Base-by-base conservation (phyloP, 306 rosid species). In the Medicago ruthenica region DNA sequence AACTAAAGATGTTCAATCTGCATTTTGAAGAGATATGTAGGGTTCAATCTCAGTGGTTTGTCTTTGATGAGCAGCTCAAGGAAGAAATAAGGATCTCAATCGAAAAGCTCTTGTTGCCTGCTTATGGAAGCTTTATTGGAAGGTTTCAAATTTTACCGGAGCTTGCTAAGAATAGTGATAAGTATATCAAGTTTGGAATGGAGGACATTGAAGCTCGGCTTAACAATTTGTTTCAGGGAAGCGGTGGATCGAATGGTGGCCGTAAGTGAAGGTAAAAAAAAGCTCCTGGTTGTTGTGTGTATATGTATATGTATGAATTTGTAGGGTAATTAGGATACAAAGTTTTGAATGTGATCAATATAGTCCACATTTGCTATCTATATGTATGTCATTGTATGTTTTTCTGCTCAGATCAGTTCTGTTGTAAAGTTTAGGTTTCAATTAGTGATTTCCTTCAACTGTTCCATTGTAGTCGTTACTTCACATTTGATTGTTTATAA, bases 201-300 rank as follows among this genome's bases (percentile, higher is more conserved):
- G 90, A 85, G 65, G 93, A 72, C 10, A 34, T 92, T 1, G 89
- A 88, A 39, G 89, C 85, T 50, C 76, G 83, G 82, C 85, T 92
- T 47, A 71, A 74, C 0, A 76, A 76, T 48, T 78, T 92, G 82
- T 92, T 89, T 71, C 76, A 54, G 15, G 76, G 76, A 55, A 53
- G 63, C 20, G 11, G 50, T 45, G 0, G 97, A 90, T 82, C 89
- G 5, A 81, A 76, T 22, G 87, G 89, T 69, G 82, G 85, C 79
- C 81, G 86, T 85, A 89, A 80, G 79, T 89, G 79, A 86, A 71
- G 82, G 86, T 83, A 63, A 76, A 62, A 62, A 34, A 5, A 13
- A 79, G 83, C 67, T 27, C 21, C 51, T 40, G 27, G 24, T 21
- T 75, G 58, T 24, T 63, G 82, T 80, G 60, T 47, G 79, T 72